These are phyloP conservation scores for Mycena rebaudengoi DNA, from an alignment of 768 basidiomycete species.

Conservation along the genomic window DNA sequence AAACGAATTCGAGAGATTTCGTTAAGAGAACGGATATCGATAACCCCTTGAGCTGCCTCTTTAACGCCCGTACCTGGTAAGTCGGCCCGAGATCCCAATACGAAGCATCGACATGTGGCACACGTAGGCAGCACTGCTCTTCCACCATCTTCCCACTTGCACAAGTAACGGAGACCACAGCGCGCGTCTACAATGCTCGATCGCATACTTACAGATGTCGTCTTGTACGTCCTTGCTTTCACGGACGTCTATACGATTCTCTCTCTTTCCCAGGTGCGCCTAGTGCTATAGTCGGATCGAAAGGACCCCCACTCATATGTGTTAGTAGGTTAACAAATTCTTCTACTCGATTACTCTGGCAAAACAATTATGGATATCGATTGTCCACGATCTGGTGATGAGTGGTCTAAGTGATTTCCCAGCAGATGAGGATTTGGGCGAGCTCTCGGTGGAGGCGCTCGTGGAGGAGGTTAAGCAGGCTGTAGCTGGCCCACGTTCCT, in stretches of 20 bases:
- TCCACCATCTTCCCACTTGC: no score
- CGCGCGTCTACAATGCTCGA: no score
- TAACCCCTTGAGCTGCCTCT: no score
- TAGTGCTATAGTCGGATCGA: not conserved
- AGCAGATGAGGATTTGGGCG: not conserved
- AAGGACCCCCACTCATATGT: not conserved
- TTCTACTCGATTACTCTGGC: not conserved
- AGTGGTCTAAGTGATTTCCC: not conserved
- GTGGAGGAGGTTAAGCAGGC: not conserved
- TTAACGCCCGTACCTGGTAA: no score
- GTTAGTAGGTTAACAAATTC: not conserved
- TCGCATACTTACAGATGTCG: constrained; percentile 10
- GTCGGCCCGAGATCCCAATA: no score
- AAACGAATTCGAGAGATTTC: no score
- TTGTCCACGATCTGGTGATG: not conserved
- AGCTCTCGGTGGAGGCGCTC: not conserved
- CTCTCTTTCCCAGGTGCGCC: not conserved
- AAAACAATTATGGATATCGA: not conserved
- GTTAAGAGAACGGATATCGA: no score
- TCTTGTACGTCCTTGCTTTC: not conserved
- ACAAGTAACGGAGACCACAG: no score
- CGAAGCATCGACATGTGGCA: no score
- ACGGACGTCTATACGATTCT: not conserved
- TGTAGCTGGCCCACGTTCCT: not conserved
- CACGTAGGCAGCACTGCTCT: no score